Conservation (phyloP, 2,329 filamentous ascomycete genomes). For the Didymella glomerata region DNA sequence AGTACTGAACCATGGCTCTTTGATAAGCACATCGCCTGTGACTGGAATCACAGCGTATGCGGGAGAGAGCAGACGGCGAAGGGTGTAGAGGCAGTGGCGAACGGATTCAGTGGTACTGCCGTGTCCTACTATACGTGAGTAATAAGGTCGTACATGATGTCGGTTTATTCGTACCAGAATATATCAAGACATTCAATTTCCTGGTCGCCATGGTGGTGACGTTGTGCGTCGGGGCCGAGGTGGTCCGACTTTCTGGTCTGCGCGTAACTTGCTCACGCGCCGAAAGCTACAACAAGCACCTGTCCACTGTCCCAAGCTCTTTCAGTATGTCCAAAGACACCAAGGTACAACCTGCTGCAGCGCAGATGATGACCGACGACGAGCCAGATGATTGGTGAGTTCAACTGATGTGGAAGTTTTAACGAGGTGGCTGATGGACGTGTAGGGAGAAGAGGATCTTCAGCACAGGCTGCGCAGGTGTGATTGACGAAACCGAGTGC, state of each 20-base stretch:
- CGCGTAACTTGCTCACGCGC: conserved; percentile 15
- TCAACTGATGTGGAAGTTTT: conserved; percentile 29
- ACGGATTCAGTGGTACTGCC: conserved; percentile 90
- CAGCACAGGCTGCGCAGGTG: conserved; percentile 93
- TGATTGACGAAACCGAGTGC: not conserved
- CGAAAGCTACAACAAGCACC: conserved; percentile 14
- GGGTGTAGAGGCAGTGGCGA: conserved; percentile 84
- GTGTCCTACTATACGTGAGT: conserved; percentile 65
- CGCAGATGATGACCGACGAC: conserved; percentile 70
- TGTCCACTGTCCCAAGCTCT: conserved; percentile 12
- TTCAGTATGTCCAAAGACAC: conserved; percentile 66
- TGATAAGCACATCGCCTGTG: conserved; percentile 77
- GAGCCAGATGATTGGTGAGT: conserved; percentile 94
- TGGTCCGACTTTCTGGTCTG: conserved; percentile 37
- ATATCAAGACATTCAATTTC: conserved; percentile 90
- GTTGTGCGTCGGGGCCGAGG: conserved; percentile 37
- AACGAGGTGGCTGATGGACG: conserved; percentile 7
- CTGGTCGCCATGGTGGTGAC: conserved; percentile 66
- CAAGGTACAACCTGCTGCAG: conserved; percentile 47
- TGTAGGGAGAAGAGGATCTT: conserved; percentile 95
- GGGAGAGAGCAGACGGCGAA: conserved; percentile 84
- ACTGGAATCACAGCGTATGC: conserved; percentile 94
- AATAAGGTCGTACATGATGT: not conserved
- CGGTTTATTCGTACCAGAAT: conserved; percentile 70
- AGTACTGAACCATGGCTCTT: conserved; percentile 88